These are phyloP conservation scores for Epichloe gansuensis DNA, from an alignment of 2,329 filamentous ascomycete genomes.

Conservation along the genomic window DNA sequence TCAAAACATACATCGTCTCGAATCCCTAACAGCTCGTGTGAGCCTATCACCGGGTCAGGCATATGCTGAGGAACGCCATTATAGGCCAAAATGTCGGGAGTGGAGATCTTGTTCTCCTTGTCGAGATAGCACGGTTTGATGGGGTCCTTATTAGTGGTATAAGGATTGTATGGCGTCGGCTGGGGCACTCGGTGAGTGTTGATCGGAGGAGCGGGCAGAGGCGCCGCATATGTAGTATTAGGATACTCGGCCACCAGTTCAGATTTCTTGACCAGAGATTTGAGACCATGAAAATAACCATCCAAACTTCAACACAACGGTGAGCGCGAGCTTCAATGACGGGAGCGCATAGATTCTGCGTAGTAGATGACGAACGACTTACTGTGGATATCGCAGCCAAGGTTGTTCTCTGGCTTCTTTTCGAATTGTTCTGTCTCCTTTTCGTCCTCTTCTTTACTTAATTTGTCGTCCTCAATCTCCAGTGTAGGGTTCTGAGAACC, in stretches of 20 bases:
- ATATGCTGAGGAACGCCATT: constrained; percentile 62
- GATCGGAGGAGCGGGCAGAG: constrained; percentile 22
- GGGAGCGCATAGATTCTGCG: no score
- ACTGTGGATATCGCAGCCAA: constrained; percentile 30
- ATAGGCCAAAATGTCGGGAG: constrained; percentile 56
- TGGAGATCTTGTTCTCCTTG: constrained; percentile 39
- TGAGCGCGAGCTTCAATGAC: background rate
- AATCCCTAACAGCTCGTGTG: constrained; percentile 61
- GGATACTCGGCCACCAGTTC: constrained; percentile 68
- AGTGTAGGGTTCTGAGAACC: background rate
- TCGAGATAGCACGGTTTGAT: constrained; percentile 55
- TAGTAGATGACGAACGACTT: constrained; percentile 4
- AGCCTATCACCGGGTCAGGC: constrained; percentile 67
- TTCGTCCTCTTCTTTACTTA: constrained; percentile 16
- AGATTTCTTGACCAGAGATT: constrained; percentile 50
- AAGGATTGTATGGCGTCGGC: constrained; percentile 51
- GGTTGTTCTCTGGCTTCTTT: constrained; percentile 23
- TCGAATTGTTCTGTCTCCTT: constrained; percentile 18
- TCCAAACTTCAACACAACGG: constrained; percentile 47
- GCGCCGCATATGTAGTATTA: constrained; percentile 21
- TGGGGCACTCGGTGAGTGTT: constrained; percentile 26
- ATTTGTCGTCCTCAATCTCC: constrained; percentile 13
- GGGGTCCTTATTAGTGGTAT: constrained; percentile 42
- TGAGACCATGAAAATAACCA: constrained; percentile 69
- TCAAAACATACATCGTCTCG: constrained; percentile 78